Base-by-base conservation (phyloP, 352 stramenopile species). In the Pythium coloratum region DNA sequence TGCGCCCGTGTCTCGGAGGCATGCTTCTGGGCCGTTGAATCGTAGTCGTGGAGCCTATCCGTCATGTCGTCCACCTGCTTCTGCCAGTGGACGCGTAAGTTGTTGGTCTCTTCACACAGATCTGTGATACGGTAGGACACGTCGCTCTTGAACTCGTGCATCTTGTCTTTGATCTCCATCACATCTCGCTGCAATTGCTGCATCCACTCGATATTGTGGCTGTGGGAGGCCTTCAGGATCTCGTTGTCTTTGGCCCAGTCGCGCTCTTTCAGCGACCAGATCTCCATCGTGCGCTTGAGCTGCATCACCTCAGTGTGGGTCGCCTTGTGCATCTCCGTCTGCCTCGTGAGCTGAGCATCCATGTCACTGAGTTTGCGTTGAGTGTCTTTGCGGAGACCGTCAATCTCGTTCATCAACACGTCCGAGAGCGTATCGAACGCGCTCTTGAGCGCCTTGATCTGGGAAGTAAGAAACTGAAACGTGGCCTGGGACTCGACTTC, bases 221-320 rank as follows among this genome's bases (percentile, higher is more conserved):
- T 80, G 62, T 94, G 86, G n/a, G 82, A 91, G 1, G 82, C 76
- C 62, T 94, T 94, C 32, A 92, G 75, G 55, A 94, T 90, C 65
- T 94, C 86, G 40, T 92, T 92, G 59, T 94, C 86, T 66, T 94
- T 94, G 18, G 84, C 84, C 84, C 86, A 94, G 64, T 94, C 84
- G 26, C 86, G 80, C 76, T 94, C 86, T 55, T 94, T 94, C 1
- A 91, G 50, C 14, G 73, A 79, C 86, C 86, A 94, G 53, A 91
- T 76, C 68, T 94, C 86, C 73, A 91, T 81, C 47, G 83, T 85
- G 10, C 84, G 81, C 67, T 91, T 92, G 32, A 91, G 66, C 46
- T 90, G 79, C 68, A 88, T 75, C n/a, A 90, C 79, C 53, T 94
- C 86, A 0, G 66, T 73, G 62, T 90, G 75, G 8, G 84, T 89